These are phyloP conservation scores for Argentina anserina DNA, from an alignment of 306 rosid genomes.

Conservation along the genomic window DNA sequence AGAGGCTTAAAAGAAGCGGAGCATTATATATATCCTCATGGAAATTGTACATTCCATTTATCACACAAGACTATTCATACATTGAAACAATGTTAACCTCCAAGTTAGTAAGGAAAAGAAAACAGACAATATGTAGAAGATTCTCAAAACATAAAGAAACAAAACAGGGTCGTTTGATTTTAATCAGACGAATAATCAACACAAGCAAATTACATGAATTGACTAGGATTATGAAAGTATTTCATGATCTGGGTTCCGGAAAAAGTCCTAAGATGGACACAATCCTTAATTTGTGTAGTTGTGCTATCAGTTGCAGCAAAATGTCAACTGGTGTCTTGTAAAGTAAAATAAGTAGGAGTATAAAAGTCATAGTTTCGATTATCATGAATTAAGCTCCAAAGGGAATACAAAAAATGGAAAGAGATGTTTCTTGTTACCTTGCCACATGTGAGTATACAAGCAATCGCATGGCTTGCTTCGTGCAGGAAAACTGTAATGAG, in stretches of 20 bases:
- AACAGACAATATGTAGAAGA: background rate
- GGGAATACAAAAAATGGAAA: conserved; percentile 1
- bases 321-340: background rate
- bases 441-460: conserved; percentile 61
- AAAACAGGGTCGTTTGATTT: background rate
- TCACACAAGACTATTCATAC: background rate
- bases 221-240: background rate
- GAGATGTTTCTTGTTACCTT: conserved; percentile 51
- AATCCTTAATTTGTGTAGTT: background rate
- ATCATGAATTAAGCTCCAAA: background rate
- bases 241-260: background rate
- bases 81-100: too few species aligned
- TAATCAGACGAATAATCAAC: background rate
- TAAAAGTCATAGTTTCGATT: background rate
- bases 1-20: background rate
- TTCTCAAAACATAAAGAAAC: background rate
- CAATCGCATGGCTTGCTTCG: conserved; percentile 67
- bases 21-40: background rate
- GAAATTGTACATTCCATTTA: background rate
- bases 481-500: conserved; percentile 65
- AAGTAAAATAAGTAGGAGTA: too few species aligned
- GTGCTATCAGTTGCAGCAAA: background rate
- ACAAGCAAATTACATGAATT: background rate
- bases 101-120: background rate
- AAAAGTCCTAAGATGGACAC: background rate